Base-by-base conservation (phyloP, 2,329 filamentous ascomycete genomes). In the Penicillium sp. region DNA sequence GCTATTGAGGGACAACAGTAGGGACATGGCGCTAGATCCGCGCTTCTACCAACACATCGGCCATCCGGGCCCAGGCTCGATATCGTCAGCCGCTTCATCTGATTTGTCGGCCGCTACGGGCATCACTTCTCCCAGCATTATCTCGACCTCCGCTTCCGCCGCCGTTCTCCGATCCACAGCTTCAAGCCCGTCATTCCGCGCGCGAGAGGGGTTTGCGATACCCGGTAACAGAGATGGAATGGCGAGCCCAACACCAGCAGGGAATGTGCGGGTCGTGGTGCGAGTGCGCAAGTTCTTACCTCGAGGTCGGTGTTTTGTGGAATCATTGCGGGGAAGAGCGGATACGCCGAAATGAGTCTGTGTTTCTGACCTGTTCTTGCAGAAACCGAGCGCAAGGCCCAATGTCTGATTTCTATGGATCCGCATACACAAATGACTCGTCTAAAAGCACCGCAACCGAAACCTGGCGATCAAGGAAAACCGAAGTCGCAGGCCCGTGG, bases 321-420 rank as follows among this genome's bases (percentile, higher is more conserved):
- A 14, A 14, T 13, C 18, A 14, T 41, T 39, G 51, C 42, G 39
- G 49, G 35, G 46, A 14, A 27, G 35, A 26, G 7, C n/a, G 7
- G 18, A 27, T 27, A n/a, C 18, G 7, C 14, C 18, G 32, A 45
- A 19, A 13, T 42, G 18, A 47, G 47, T 29, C 9, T 27, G 27
- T 26, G 14, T 27, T n/a, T 49, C 47, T 53, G 30, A 34, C 23
- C 7, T 42, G 18, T 13, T 46, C 39, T 44, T 38, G 41, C 69
- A 97, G 94, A 99, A 73, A 82, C 88, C 66, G 84, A 95, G 51
- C 85, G 89, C 67, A 83, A 86, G 51, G 88, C 91, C 57, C 81
- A 88, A 79, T 97, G 94, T 71, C 81, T 99, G 40, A 88, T 99
- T 61, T 82, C 85, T 59, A 99, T 99, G 94, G 87, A 97, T 70